Conservation (phyloP, 495 filamentous ascomycete genomes). For the Penicillium lividum region DNA sequence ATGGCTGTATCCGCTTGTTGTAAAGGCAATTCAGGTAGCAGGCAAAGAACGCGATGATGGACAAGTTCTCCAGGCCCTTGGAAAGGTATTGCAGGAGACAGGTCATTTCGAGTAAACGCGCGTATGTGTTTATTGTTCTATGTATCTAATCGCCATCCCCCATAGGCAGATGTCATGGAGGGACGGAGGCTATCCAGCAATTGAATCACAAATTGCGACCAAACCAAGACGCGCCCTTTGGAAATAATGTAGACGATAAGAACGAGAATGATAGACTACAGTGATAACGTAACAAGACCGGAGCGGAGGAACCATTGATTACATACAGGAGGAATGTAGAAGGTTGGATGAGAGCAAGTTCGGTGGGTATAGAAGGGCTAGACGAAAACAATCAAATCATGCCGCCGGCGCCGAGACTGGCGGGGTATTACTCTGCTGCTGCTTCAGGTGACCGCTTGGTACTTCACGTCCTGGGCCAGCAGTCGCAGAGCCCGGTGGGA, state of each 20-base stretch:
- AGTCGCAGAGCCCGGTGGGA: slow-evolving; percentile 43
- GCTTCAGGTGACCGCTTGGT: slow-evolving; percentile 16
- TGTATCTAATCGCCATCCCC: slow-evolving; percentile 11
- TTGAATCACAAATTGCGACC: background rate
- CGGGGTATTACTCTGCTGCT: slow-evolving; percentile 12
- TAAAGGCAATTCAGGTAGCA: slow-evolving; percentile 67
- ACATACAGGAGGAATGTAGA: slow-evolving; percentile 10
- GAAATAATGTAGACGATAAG: slow-evolving; percentile 9
- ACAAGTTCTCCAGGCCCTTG: slow-evolving; percentile 59
- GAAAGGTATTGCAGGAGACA: slow-evolving; percentile 67
- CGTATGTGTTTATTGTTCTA: slow-evolving; percentile 11
- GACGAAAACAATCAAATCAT: slow-evolving; percentile 19
- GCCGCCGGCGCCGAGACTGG: slow-evolving; percentile 35
- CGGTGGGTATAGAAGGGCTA: slow-evolving; percentile 4
- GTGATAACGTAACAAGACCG: slow-evolving; percentile 23
- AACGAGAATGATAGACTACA: slow-evolving; percentile 23
- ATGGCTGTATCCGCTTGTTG: slow-evolving; percentile 79
- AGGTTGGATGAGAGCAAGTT: slow-evolving; percentile 10
- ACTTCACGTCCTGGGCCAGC: slow-evolving; percentile 42
- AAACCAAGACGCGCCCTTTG: background rate
- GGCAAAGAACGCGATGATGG: slow-evolving; percentile 61
- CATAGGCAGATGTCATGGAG: background rate
- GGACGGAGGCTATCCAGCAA: background rate
- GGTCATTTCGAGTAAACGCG: slow-evolving; percentile 37
- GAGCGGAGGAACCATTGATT: slow-evolving; percentile 9